Conservation (phyloP, 179 eudicot genomes). For the Beta macrorhiza region DNA sequence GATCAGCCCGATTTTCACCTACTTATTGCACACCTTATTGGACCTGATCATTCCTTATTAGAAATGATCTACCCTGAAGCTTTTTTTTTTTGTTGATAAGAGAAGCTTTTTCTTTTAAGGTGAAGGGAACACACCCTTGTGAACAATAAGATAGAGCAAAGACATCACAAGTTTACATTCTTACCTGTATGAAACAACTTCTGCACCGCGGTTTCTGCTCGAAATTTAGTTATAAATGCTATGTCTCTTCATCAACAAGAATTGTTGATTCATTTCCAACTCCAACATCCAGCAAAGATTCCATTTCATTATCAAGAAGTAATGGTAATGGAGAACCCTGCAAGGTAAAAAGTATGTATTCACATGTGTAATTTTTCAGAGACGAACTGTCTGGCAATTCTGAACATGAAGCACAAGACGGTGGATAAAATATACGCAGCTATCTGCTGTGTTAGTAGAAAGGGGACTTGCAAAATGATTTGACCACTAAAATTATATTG, state of each 20-base stretch:
- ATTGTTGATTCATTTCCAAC: slow-evolving; percentile 72
- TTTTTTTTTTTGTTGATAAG: no score
- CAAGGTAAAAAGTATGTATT: not conserved
- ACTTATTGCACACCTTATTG: no score
- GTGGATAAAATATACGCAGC: not conserved
- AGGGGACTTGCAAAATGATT: not conserved
- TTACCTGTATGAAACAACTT: not conserved
- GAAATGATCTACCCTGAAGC: no score
- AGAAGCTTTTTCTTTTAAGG: no score
- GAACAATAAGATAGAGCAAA: not conserved
- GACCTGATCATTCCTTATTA: no score
- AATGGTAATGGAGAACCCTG: slow-evolving; percentile 81
- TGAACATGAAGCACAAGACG: not conserved
- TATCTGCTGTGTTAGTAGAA: not conserved
- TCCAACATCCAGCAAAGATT: slow-evolving; percentile 72
- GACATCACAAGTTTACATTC: not conserved
- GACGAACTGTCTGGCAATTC: not conserved
- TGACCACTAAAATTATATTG: not conserved
- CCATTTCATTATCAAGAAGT: slow-evolving; percentile 82
- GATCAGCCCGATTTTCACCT: no score
- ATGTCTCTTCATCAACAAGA: slow-evolving; percentile 68
- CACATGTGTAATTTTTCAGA: not conserved
- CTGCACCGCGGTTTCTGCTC: not conserved
- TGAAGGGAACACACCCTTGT: no score
- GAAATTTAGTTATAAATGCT: slow-evolving; percentile 11